A percentile compares a stretch with the other conserved stretches of the same genome.
phyloP scores from a whole-genome alignment of 495 filamentous ascomycete genomes.

The Daldinia decipiens region DNA sequence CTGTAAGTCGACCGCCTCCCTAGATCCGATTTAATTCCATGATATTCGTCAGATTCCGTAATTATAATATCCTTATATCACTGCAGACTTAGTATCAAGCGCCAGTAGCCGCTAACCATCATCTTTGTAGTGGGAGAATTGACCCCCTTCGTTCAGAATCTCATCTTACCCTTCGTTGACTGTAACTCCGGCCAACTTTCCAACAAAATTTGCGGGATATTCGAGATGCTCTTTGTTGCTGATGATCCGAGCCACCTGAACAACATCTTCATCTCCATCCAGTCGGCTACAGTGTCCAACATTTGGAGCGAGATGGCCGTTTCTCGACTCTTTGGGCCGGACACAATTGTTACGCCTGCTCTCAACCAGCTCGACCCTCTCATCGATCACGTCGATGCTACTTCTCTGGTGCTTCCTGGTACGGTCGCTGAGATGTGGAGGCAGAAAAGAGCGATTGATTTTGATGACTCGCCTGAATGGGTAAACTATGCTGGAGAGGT shows the following conservation, averaged over 20 bases:
- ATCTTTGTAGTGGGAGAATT: conserved; percentile 19
- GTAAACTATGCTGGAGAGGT: neutral
- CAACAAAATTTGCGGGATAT: neutral
- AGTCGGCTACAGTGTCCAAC: neutral
- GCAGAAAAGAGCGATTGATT: neutral
- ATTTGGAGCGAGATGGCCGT: neutral
- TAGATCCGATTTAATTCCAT: neutral
- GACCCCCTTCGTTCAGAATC: conserved; percentile 1
- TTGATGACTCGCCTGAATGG: neutral
- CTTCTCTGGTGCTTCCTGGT: neutral
- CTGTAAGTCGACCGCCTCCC: conserved; percentile 9
- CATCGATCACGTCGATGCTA: neutral
- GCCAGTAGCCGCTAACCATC: conserved; percentile 6
- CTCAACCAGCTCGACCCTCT: neutral
- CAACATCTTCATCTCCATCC: conserved; percentile 5
- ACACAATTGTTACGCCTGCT: conserved; percentile 11
- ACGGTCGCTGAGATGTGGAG: neutral
- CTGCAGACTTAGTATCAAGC: neutral
- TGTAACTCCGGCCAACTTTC: neutral
- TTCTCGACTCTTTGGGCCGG: conserved; percentile 4
- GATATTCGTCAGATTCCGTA: neutral
- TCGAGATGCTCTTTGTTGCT: neutral
- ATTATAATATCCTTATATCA: neutral
- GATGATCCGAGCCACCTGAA: neutral
- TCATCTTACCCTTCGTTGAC: conserved; percentile 2